phyloP scores from a whole-genome alignment of 257 asterid genomes.

The Fraxinus excelsior region DNA sequence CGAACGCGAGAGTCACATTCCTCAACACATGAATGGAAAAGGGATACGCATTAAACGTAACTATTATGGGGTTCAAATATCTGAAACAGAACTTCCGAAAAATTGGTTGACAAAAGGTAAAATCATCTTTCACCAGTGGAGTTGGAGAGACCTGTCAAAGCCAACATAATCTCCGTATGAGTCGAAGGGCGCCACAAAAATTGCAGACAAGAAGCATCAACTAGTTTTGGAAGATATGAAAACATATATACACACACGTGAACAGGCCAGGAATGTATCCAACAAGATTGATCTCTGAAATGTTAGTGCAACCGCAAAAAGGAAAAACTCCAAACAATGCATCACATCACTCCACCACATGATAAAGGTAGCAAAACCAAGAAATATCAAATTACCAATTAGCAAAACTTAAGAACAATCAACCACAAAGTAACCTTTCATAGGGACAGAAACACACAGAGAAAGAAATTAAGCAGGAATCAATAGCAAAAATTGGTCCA shows the following conservation, averaged over 20 bases:
- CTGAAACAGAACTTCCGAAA: background rate
- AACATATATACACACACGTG: slow-evolving; percentile 24
- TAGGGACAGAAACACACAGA: slow-evolving; percentile 6
- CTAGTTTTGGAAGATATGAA: slow-evolving; percentile 39
- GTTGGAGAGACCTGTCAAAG: slow-evolving; percentile 48
- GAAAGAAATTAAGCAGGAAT: slow-evolving; percentile 20
- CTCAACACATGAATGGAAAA: slow-evolving; percentile 16
- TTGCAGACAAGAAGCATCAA: slow-evolving; percentile 56
- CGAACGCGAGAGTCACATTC: slow-evolving; percentile 43
- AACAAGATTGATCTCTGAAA: slow-evolving; percentile 39
- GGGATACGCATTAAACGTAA: background rate
- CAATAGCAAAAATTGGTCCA: slow-evolving; percentile 23
- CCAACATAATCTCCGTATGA: slow-evolving; percentile 45
- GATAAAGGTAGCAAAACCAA: slow-evolving; percentile 27
- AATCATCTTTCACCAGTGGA: slow-evolving; percentile 40
- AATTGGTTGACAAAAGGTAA: background rate
- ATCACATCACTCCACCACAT: slow-evolving; percentile 29
- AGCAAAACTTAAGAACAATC: slow-evolving; percentile 16
- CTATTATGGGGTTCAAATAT: background rate
- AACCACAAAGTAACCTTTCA: background rate
- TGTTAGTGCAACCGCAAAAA: slow-evolving; percentile 25
- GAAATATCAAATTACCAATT: slow-evolving; percentile 22
- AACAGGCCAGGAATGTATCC: slow-evolving; percentile 39
- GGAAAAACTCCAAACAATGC: slow-evolving; percentile 32
- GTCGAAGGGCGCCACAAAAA: slow-evolving; percentile 45